Conservation (phyloP, 163 green algal species). For the Scenedesmus sp. region DNA sequence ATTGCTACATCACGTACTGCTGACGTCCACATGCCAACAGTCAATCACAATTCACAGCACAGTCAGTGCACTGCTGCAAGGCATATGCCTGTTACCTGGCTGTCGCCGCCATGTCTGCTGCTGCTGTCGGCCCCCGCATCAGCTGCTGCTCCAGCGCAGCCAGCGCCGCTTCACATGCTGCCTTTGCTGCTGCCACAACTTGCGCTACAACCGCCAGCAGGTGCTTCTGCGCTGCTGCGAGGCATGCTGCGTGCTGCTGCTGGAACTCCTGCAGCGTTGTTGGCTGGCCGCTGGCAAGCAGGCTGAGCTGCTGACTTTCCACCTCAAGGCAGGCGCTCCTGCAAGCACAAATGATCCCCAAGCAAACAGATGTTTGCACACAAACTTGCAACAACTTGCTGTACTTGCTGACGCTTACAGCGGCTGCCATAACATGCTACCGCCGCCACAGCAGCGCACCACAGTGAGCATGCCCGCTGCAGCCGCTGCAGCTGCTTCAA, state of each 20-base stretch:
- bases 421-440: too few species aligned
- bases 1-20: too few species aligned
- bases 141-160: constrained; percentile 32
- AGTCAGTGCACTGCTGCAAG: not conserved
- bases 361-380: not conserved
- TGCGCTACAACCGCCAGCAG: not conserved
- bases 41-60: not conserved
- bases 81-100: not conserved
- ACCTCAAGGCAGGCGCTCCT: constrained; percentile 58
- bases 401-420: too few species aligned
- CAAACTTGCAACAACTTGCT: not conserved
- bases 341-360: not conserved
- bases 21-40: not conserved
- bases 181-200: not conserved
- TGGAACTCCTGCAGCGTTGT: constrained; percentile 5
- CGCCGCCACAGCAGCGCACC: too few species aligned
- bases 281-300: not conserved
- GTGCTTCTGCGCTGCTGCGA: not conserved
- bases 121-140: not conserved
- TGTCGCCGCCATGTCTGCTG: not conserved
- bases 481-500: not conserved
- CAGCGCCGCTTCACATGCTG: constrained; percentile 16
- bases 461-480: not conserved
- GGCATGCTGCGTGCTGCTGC: not conserved
- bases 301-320: constrained; percentile 48